These are phyloP conservation scores for Oryza meyeriana DNA, from an alignment of 176 grass and related monocot species.

Conservation along the genomic window DNA sequence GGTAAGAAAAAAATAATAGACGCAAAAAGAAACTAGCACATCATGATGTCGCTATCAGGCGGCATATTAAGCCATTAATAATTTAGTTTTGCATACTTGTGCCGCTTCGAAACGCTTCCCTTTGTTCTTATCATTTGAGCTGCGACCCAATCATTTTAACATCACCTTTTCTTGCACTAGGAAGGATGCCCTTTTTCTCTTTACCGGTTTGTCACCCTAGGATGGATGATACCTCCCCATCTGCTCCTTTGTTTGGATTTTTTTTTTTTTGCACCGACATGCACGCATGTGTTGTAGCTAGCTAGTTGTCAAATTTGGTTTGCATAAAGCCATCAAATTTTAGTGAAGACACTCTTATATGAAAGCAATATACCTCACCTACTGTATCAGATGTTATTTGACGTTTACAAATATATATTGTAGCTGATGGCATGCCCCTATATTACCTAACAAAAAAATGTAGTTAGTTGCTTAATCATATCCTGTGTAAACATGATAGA, in stretches of 20 bases:
- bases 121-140: slow-evolving; percentile 53
- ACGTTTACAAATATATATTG: background rate
- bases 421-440: background rate
- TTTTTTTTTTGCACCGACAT: slow-evolving; percentile 8
- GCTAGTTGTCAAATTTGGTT: background rate
- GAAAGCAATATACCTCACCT: no score
- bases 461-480: background rate
- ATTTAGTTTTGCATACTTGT: slow-evolving; percentile 24
- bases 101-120: slow-evolving; percentile 2
- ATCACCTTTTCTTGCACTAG: slow-evolving; percentile 41
- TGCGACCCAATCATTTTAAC: slow-evolving; percentile 48
- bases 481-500: background rate
- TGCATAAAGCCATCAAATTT: background rate
- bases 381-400: background rate
- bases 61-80: slow-evolving; percentile 39
- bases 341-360: background rate
- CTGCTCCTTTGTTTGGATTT: background rate
- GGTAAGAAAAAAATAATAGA: background rate
- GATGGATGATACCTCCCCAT: slow-evolving; percentile 17
- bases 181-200: slow-evolving; percentile 33
- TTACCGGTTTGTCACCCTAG: slow-evolving; percentile 46
- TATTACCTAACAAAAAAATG: background rate
- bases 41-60: slow-evolving; percentile 55
- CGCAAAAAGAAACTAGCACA: slow-evolving; percentile 36
- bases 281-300: background rate